These are phyloP conservation scores for Fraxinus paxiana DNA, from an alignment of 305 asterid species.

Conservation along the genomic window DNA sequence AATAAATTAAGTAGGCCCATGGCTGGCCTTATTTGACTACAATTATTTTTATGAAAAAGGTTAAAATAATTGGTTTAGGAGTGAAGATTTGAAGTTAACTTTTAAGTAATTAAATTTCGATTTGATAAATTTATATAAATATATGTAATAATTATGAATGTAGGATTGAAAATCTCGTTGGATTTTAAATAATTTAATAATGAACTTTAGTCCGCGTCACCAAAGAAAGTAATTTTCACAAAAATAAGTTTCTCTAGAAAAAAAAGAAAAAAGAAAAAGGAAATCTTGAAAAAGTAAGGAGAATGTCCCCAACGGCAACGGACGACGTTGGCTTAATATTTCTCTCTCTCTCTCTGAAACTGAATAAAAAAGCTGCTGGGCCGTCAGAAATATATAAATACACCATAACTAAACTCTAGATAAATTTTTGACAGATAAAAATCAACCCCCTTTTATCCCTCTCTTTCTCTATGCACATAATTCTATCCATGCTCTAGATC, in stretches of 20 bases:
- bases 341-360: conserved; percentile 13
- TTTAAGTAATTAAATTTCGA: no score
- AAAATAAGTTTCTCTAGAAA: not conserved
- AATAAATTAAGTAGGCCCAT: not conserved
- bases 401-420: conserved; percentile 23
- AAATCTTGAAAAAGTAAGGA: conserved; percentile 16
- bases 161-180: not conserved
- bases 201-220: not conserved
- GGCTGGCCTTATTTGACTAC: not conserved
- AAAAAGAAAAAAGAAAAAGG: not conserved
- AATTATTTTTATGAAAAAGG: not conserved
- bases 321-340: conserved; percentile 23
- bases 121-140: not conserved
- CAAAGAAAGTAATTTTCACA: not conserved
- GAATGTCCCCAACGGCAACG: conserved; percentile 46
- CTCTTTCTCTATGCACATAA: conserved; percentile 11
- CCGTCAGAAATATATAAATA: conserved; percentile 31
- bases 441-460: conserved; percentile 23
- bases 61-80: not conserved
- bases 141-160: not conserved
- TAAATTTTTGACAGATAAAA: conserved; percentile 24
- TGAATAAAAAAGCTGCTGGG: conserved; percentile 37
- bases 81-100: not conserved
- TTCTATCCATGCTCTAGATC: conserved; percentile 71
- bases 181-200: not conserved